Evolutionary conservation across 78 protist genomes (phyloP).

Genomic region (Cavenderia fasciculata): DNA sequence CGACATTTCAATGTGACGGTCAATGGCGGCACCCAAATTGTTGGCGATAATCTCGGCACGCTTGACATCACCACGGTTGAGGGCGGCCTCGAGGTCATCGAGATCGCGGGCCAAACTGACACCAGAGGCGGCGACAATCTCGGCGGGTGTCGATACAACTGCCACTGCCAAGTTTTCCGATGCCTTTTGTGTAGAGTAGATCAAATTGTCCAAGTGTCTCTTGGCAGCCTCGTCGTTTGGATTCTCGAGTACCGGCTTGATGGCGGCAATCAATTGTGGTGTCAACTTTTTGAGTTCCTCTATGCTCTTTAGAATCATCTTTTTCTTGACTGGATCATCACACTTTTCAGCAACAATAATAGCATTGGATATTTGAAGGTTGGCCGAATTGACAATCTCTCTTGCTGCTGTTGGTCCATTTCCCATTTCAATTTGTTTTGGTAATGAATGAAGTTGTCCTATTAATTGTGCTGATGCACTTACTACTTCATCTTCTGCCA

Average conservation of each 20-base stretch:
- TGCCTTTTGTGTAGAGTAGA: conserved; percentile 56
- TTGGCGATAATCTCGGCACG: conserved; percentile 23
- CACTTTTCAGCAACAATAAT: conserved; percentile 62
- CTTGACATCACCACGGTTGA: conserved; percentile 31
- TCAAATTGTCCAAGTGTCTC: conserved; percentile 34
- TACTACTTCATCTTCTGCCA: conserved; percentile 72
- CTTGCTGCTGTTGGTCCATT: conserved; percentile 65
- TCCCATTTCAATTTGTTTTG: conserved; percentile 41
- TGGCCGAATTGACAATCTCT: conserved; percentile 66
- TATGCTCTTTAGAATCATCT: conserved; percentile 60
- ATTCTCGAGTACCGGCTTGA: conserved; percentile 64
- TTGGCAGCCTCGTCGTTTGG: conserved; percentile 50
- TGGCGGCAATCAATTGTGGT: conserved; percentile 56
- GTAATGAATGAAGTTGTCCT: conserved; percentile 34
- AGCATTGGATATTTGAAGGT: conserved; percentile 66
- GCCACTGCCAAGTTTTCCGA: conserved; percentile 45
- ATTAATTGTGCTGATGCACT: conserved; percentile 1
- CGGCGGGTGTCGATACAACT: conserved; percentile 42
- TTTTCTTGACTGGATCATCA: conserved; percentile 73
- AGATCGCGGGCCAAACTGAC: conserved; percentile 43
- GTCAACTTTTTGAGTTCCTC: conserved; percentile 66
- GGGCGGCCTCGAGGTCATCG: conserved; percentile 45
- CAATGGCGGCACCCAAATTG: conserved; percentile 30
- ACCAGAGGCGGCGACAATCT: conserved; percentile 69
- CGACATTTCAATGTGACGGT: conserved; percentile 60